Evolutionary conservation across 805 yeast species (phyloP).

Genomic region (Zygosaccharomyces kombuchaensis): DNA sequence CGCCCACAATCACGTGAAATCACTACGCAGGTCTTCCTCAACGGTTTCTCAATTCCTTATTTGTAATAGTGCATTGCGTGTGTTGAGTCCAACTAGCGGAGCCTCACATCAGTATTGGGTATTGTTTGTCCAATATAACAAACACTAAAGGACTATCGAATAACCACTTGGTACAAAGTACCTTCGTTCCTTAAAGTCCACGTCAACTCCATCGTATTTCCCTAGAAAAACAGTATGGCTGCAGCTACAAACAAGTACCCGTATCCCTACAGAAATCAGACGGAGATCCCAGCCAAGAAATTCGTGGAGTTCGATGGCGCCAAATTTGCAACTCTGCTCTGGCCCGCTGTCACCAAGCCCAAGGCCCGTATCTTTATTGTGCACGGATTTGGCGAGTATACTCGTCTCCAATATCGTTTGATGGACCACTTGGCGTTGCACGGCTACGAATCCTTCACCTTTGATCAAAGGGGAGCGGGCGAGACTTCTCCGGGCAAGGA

Average conservation of each 20-base stretch:
- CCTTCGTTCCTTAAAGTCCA: too few species aligned
- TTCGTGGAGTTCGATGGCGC: constrained; percentile 28
- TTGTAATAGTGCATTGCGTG: too few species aligned
- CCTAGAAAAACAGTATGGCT: not conserved
- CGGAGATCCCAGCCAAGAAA: constrained; percentile 22
- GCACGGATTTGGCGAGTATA: constrained; percentile 70
- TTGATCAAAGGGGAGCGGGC: constrained; percentile 76
- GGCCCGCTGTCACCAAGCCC: constrained; percentile 21
- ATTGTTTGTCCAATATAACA: too few species aligned
- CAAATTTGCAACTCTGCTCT: constrained; percentile 28
- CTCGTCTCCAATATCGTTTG: constrained; percentile 44
- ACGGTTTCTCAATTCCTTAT: too few species aligned
- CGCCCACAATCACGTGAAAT: not conserved
- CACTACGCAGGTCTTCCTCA: not conserved
- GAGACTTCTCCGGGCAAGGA: constrained; percentile 51
- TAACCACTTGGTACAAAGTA: too few species aligned
- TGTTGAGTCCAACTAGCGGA: too few species aligned
- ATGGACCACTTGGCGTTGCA: constrained; percentile 47
- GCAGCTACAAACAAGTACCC: constrained; percentile 5
- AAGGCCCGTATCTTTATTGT: constrained; percentile 53
- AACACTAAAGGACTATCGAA: too few species aligned
- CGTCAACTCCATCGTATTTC: too few species aligned
- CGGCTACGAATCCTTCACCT: constrained; percentile 65
- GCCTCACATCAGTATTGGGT: too few species aligned
- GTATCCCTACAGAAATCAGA: constrained; percentile 25